Base-by-base conservation (phyloP, 2,329 filamentous ascomycete species). In the Hypoxylon sp. region DNA sequence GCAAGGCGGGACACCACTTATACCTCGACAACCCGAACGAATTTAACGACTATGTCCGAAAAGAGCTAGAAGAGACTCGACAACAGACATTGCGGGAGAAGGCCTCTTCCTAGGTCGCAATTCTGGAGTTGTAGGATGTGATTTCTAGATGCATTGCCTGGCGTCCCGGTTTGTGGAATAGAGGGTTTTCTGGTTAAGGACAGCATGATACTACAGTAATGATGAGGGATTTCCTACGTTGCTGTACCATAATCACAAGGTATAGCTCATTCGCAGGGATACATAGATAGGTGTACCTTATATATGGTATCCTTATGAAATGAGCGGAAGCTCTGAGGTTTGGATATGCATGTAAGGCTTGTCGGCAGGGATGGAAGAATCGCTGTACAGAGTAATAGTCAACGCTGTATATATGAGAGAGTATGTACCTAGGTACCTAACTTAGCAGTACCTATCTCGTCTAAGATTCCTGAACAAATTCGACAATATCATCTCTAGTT, bases 11-110 rank as follows among this genome's bases (percentile, higher is more conserved):
- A 0, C 87, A 89, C 52, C 86, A 89, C 73, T 73, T 89, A 7
- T 88, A 88, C 74, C 77, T 89, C 25, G 87, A 89, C 69, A 88
- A 88, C 67, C 81, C 86, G 0, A 82, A 86, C 0, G 82, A 84
- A 53, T 89, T 88, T 74, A 89, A 88, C 75, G 74, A 81, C 2
- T 78, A 83, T 47, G 78, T 89, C 9, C 77, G 76, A 14, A 81
- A 82, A 68, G 87, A 89, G 71, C 73, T 90, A 73, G 82, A 85
- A 25, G 83, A 86, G 45, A 86, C 84, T 1, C 78, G 77, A 47
- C 65, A 52, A 25, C 68, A 71, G 29, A 77, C 75, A n/a, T 25
- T 77, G 14, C 68, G 56, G 3, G 68, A 74, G 39, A 72, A 47
- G 48, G 25, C 47, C 8, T 16, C 25, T 4, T 30, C 54, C 5